Percentiles rank a stretch among this genome's conserved stretches.
Evolutionary conservation across 768 basidiomycete genomes (phyloP).

Genomic region (Tubosaeta sp.): DNA sequence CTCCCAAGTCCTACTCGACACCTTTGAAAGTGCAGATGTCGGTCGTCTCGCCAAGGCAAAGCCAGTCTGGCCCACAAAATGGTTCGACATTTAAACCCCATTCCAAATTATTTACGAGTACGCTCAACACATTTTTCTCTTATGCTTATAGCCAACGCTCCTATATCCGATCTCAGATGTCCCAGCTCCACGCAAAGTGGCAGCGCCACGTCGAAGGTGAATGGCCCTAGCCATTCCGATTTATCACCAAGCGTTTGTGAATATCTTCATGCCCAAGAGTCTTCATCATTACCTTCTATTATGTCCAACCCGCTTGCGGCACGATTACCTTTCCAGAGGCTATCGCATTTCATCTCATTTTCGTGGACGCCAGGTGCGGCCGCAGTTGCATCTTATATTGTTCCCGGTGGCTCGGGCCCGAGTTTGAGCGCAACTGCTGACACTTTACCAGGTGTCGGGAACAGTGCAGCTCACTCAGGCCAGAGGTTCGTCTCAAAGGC

Average conservation of each 20-base stretch:
- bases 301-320: slow-evolving; percentile 51
- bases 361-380: slow-evolving; percentile 46
- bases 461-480: slow-evolving; percentile 9
- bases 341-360: slow-evolving; percentile 58
- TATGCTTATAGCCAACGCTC: slow-evolving; percentile 33
- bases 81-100: slow-evolving; percentile 61
- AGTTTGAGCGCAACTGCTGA: slow-evolving; percentile 7
- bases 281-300: slow-evolving; percentile 43
- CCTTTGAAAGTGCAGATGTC: slow-evolving; percentile 38
- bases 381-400: slow-evolving; percentile 22
- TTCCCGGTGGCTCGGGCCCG: slow-evolving; percentile 14
- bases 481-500: slow-evolving; percentile 55
- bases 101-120: slow-evolving; percentile 47
- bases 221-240: slow-evolving; percentile 23
- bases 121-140: slow-evolving; percentile 51
- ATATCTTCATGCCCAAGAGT: slow-evolving; percentile 24
- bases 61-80: slow-evolving; percentile 37
- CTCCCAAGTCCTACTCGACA: slow-evolving; percentile 30
- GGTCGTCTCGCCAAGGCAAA: slow-evolving; percentile 23
- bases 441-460: slow-evolving; percentile 7
- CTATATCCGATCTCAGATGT: slow-evolving; percentile 36
- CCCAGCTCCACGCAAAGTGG: slow-evolving; percentile 27
- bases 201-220: slow-evolving; percentile 25
- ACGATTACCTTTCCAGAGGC: slow-evolving; percentile 54
- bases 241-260: slow-evolving; percentile 16